Base-by-base conservation (phyloP, 257 asterid species). In the Solanum gracilifrons region DNA sequence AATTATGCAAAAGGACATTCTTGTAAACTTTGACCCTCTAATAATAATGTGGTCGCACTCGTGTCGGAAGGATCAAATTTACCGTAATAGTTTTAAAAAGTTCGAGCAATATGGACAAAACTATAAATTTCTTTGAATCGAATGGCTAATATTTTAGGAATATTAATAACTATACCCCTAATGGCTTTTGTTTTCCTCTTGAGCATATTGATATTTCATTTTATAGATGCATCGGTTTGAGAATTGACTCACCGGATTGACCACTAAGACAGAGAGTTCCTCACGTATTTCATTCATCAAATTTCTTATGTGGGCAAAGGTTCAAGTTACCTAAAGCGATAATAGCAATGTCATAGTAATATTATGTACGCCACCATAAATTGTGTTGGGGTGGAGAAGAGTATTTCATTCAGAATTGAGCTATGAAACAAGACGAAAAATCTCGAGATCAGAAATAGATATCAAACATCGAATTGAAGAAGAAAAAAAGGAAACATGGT, bases 371-470 rank as follows among this genome's bases (percentile, higher is more conserved):
- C 37, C 37, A 69, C 12, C 75, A 29, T 29, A 29, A 69, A 16
- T 69, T 29, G 4, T 13, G 23, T 7, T 13, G 3, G 74, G 37
- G 29, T 68, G 74, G 2, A 20, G 25, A 20, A 46, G 55, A 46
- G 13, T 46, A 4, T 13, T 46, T 41, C 9, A 20, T 21, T 58
- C 2, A 1, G 1, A 58, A 7, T 58, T 20, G 66, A 58, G 5
- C 66, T 58, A 0, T 18, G 2, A 20, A 58, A 20, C 2, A 18
- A 55, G 10, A 55, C 1, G 2, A 55, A 18, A 55, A 20, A 55
- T 8, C 11, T 20, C 0, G 2, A 55, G 2, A 7, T 23, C 2
- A 21, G 1, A 58, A 58, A 0, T 1, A 20, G 5, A 58, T 7
- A 58, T 58, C 27, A 58, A 58, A 58, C 5, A 21, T 2, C 27